Conservation (phyloP, 306 rosid species). For the Aeschynomene evenia region DNA sequence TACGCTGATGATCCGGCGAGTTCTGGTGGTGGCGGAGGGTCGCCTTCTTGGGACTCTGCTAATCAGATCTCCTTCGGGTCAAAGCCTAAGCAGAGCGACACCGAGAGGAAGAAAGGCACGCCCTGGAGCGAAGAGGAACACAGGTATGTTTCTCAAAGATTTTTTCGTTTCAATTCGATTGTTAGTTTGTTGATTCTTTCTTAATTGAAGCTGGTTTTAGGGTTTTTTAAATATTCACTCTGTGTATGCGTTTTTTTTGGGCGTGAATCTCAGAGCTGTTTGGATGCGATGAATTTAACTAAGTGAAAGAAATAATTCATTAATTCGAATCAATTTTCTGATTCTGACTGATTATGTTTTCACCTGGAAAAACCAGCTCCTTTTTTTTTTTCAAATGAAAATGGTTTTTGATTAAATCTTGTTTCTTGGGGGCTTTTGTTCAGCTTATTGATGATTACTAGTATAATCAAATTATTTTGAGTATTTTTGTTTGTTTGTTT, state of each 20-base stretch:
- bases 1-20: constrained; percentile 56
- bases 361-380: neutral
- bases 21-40: neutral
- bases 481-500: neutral
- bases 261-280: no score
- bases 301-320: neutral
- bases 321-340: neutral
- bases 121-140: constrained; percentile 94
- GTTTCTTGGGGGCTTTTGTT: neutral
- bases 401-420: neutral
- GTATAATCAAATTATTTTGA: neutral
- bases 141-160: constrained; percentile 38
- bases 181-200: neutral
- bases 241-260: no score
- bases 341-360: neutral
- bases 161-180: constrained; percentile 9
- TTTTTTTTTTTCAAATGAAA: neutral
- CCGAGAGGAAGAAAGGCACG: constrained; percentile 83
- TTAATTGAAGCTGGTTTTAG: neutral
- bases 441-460: neutral
- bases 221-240: neutral
- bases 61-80: constrained; percentile 70
- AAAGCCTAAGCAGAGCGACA: constrained; percentile 39
- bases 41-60: constrained; percentile 52
- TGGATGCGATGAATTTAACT: constrained; percentile 3